Base-by-base conservation (phyloP, 192 early-diverging fungal species). In the Gaertneriomyces semiglobifer region DNA sequence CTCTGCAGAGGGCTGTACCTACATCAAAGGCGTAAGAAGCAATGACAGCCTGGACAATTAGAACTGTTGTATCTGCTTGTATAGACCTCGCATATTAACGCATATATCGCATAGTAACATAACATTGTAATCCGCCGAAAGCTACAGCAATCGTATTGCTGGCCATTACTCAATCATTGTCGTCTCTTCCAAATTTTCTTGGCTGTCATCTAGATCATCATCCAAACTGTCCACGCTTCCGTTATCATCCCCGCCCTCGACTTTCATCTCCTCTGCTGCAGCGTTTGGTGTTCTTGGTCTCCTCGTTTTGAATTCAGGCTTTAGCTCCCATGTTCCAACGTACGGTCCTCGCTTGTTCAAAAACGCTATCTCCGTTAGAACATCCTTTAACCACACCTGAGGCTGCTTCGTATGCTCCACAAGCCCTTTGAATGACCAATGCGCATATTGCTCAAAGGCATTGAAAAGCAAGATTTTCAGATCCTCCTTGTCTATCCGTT, bases 381-480 rank as follows among this genome's bases (percentile, higher is more conserved):
- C 86, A 54, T 97, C 94, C 62, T 90, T 93, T 14, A 97, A 74
- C 65, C 86, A 97, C 20, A 70, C 68, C 55, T 85, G 77, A 8
- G 95, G 95, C 79, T 98, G 95, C 42, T 87, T 79, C 2, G 86
- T 90, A 43, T 85, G 79, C 65, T 94, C 92, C 6, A 87, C 76
- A 39, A 98, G 76, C 19, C 88, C 90, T 72, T 91, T 92, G 74
- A 96, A 86, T 16, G 83, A 83, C 88, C 89, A 94, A 71, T 94
- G 91, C n/a, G 82, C 81, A 63, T 85, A 86, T 59, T 83, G 74
- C 55, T 90, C 86, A 74, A 94, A 98, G 6, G 83, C 83, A 44
- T 71, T 71, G 75, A 98, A 96, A 48, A 98, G 59, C 61, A 90
- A 66, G 62, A 90, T 88, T 78, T 92, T 87, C 58, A 98, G 81